Base-by-base conservation (phyloP, 2,329 filamentous ascomycete genomes). In the Colletotrichum phormii region DNA sequence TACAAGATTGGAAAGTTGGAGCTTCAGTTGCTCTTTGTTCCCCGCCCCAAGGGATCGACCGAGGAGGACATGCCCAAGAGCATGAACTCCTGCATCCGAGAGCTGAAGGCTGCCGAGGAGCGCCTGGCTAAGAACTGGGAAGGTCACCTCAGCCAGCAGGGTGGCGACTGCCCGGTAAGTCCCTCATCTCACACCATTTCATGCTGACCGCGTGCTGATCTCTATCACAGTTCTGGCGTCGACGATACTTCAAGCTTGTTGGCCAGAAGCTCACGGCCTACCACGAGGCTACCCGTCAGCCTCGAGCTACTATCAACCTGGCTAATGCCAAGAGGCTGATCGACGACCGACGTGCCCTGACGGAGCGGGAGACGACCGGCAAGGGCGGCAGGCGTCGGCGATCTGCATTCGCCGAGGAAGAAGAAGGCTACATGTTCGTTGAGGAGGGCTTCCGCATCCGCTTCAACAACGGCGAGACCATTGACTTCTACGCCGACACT, bases 41-140 rank as follows among this genome's bases (percentile, higher is more conserved):
- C 97, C 0, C 95, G 95, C 78, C 96, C 97, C 5, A 96, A 94
- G 86, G 93, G 93, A 57, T 89, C 92, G 35, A 91, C 91, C 62
- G 97, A 98, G 75, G 95, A 98, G 18, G 96, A 98, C 77, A 98
- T 99, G 95, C 97, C 97, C 67, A 98, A 98, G 91, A 98, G 95
- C 86, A 98, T 99, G 95, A 97, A 97, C 83, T 94, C 94, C 55
- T 98, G 95, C 82, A 93, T 98, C 77, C 90, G 97, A 22, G 97
- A 98, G 85, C 91, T 99, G 84, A 94, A 93, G 83, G 94, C 96
- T 64, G 95, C 96, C 2, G 95, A 98, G 81, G 93, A 94, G 81
- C 89, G 94, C 74, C 89, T 93, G 74, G 88, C 92, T 61, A 91
- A 93, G 74, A 93, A 91, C 77, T 97, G 90, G 87, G 96, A 99